Evolutionary conservation across 2,329 filamentous ascomycete genomes (phyloP), one percentile per base, ranked within the genome.

Genomic region (Aplosporella prunicola): DNA sequence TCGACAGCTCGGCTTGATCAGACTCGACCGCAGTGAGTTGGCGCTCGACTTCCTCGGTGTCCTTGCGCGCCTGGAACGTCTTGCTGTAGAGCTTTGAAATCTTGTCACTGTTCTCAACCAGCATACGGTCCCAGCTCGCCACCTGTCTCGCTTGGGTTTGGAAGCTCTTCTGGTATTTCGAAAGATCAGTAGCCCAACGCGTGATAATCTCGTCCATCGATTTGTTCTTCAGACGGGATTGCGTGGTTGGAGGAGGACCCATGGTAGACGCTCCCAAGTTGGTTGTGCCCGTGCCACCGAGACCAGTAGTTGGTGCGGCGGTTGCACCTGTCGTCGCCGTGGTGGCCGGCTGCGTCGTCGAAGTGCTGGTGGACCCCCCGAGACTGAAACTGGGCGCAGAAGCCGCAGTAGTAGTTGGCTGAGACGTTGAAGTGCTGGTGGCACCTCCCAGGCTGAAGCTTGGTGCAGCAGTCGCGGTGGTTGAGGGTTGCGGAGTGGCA

Each of bases 131-230:
- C 93, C 93, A 98, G 29, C 75, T 72, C 9, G 87, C 82, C 10
- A 96, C 85, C 46, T 87, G 82, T 43, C 79, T 74, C 4, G 93
- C 89, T 58, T 96, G 87, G 22, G 81, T 74, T 56, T 93, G 87
- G 66, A 96, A 98, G 42, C 93, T 86, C 58, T 94, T 93, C 55
- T 96, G 89, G 55, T 98, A 95, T 55, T 93, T 93, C 36, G 87
- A 82, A 33, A 98, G 69, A 54, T 96, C 91, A 0, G 87, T 86
- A 2, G 91, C 91, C 91, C 91, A 98, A 20, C 87, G 79, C 4
- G 86, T 95, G 47, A 98, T 87, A 46, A 98, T 95, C 58, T 98
- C 91, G 54, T 98, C 91, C 83, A 98, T 95, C 1, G 89, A 94
- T 66, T 94, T 96, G 62, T 95, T 94, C 69, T 94, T 94, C 24